Conservation (phyloP, 169 alveolate species). For the Plasmodium ovale region DNA sequence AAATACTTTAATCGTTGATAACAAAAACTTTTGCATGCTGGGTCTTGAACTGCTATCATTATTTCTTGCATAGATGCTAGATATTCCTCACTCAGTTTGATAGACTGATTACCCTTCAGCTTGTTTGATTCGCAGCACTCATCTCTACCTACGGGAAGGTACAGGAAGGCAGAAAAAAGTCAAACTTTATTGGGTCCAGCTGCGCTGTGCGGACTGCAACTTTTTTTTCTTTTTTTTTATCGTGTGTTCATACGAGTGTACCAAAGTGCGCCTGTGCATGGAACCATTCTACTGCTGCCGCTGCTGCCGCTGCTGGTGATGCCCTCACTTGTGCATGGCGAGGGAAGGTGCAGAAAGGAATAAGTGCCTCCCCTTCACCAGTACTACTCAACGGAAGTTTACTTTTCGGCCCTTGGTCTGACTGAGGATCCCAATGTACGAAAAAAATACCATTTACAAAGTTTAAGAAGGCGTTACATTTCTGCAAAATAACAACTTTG, state of each 20-base stretch:
- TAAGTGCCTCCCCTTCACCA: too few relatives aligned
- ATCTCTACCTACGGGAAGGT: constrained; percentile 8
- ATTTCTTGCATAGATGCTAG: constrained; percentile 27
- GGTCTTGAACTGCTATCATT: constrained; percentile 72
- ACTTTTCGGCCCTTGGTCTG: constrained; percentile 56
- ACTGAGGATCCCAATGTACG: constrained; percentile 53
- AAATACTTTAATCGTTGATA: constrained; percentile 81
- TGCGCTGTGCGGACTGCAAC: too few relatives aligned
- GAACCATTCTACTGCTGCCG: too few relatives aligned
- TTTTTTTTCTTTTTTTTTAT: too few relatives aligned
- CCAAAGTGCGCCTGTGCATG: too few relatives aligned
- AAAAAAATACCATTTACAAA: constrained; percentile 62
- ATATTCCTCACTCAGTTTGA: constrained; percentile 41
- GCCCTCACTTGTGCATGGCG: too few relatives aligned
- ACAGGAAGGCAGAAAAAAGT: too few relatives aligned
- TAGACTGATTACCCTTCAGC: background rate
- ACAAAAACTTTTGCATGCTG: constrained; percentile 83
- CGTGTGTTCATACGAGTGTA: too few relatives aligned
- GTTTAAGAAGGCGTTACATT: constrained; percentile 62
- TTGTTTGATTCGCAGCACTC: constrained; percentile 54
- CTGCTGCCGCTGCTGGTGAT: too few relatives aligned
- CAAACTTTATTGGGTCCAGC: too few relatives aligned
- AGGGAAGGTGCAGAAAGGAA: too few relatives aligned
- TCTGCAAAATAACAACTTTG: constrained; percentile 39
- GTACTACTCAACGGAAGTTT: background rate